Evolutionary conservation across 2,329 filamentous ascomycete species (phyloP), one percentile per base, ranked within the genome.

Genomic region (Alternaria dauci): DNA sequence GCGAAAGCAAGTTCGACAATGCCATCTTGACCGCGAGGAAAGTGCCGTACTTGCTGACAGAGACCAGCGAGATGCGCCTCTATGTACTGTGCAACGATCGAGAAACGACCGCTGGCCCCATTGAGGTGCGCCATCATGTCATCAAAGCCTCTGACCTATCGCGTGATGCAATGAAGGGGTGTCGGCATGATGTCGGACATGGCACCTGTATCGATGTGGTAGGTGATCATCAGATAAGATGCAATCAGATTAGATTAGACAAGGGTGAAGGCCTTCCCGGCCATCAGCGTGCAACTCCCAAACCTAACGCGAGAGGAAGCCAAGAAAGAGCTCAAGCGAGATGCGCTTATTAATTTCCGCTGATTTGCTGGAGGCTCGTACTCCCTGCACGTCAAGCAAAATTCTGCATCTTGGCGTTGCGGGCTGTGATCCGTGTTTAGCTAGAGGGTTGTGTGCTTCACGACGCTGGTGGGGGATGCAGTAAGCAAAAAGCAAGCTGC

Each of bases 181-280:
- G 18, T 44, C 39, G 51, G 51, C 16, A 11, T 30, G 39, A 34
- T 36, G 38, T 53, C 51, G 38, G 39, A 34, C 51, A 30, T 53
- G 51, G 39, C 20, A 34, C 14, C 4, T 36, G 30, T 2, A 48
- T 48, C 46, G n/a, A 53, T 34, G 3, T 32, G 28, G 51, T 26
- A 53, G 12, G 9, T 44, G 51, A 53, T 53, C 51, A 44, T 53
- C 51, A 32, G 51, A 53, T 53, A 32, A 53, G 51, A 53, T 53
- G 18, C 8, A n/a, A 53, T 53, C 28, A 44, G 51, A 53, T 53
- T 44, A 53, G 51, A 53, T 53, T 53, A 44, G 7, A 34, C 26
- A n/a, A 12, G 39, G 18, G 14, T 48, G n/a, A 25, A 2, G 14
- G 11, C 30, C 1, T 1, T 20, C 2, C 18, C 38, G 18, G 18